Conservation (phyloP, 2,329 filamentous ascomycete genomes). For the Stagonosporopsis cucurbitacearum region DNA sequence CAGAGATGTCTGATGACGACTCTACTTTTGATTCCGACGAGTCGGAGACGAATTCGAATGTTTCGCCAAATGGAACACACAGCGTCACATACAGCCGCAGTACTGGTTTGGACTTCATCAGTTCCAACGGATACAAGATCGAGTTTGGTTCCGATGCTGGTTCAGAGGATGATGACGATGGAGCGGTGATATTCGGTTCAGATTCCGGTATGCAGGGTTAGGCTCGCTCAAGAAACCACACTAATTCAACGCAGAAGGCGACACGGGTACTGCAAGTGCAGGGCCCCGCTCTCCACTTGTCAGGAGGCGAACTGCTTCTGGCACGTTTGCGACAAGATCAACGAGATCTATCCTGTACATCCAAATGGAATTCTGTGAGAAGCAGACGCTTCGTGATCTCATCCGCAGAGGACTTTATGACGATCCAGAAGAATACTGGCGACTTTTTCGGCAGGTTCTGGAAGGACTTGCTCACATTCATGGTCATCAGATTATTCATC, state of each 20-base stretch:
- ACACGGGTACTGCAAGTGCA: slow-evolving; percentile 48
- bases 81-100: slow-evolving; percentile 70
- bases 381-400: slow-evolving; percentile 86
- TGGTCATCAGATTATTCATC: slow-evolving; percentile 87
- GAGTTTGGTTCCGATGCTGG: slow-evolving; percentile 74
- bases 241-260: slow-evolving; percentile 50
- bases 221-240: neutral
- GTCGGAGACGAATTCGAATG: slow-evolving; percentile 33
- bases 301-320: slow-evolving; percentile 52
- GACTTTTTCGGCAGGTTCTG: slow-evolving; percentile 86
- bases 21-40: slow-evolving; percentile 37
- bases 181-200: slow-evolving; percentile 45
- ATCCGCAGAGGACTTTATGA: slow-evolving; percentile 78
- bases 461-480: slow-evolving; percentile 93
- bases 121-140: slow-evolving; percentile 78
- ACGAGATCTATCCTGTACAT: slow-evolving; percentile 86
- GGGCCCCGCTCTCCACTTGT: slow-evolving; percentile 45
- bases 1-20: slow-evolving; percentile 43
- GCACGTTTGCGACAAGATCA: slow-evolving; percentile 56
- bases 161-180: slow-evolving; percentile 45
- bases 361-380: slow-evolving; percentile 98
- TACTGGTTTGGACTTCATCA: slow-evolving; percentile 89
- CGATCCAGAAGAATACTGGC: slow-evolving; percentile 81
- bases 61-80: slow-evolving; percentile 33
- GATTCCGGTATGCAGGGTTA: slow-evolving; percentile 43